Evolutionary conservation across 768 basidiomycete genomes (phyloP).

Genomic region (Mycena crocata): DNA sequence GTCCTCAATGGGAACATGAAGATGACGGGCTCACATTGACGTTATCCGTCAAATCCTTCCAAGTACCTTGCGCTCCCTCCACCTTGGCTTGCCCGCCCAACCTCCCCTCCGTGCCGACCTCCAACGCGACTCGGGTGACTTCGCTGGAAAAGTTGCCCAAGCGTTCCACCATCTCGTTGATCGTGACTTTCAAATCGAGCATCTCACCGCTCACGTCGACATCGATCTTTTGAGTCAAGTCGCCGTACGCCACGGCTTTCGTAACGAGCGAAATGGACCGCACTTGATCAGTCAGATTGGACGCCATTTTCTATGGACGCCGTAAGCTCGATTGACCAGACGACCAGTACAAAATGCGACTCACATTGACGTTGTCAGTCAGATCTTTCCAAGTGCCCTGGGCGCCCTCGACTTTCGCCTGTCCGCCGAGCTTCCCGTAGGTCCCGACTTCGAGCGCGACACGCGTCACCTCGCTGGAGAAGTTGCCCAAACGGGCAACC

Average conservation of each 20-base stretch:
- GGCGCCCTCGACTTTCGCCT: constrained; percentile 28
- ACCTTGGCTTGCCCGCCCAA: constrained; percentile 90
- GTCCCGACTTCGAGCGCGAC: constrained; percentile 33
- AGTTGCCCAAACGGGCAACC: constrained; percentile 28
- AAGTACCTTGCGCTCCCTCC: constrained; percentile 92
- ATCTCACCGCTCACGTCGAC: constrained; percentile 30
- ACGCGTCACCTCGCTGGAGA: constrained; percentile 31
- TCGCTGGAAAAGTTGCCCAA: constrained; percentile 64
- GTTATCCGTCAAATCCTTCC: constrained; percentile 84
- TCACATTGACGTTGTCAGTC: constrained; percentile 38
- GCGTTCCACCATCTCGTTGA: constrained; percentile 33
- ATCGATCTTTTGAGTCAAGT: constrained; percentile 22
- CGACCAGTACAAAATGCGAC: background rate
- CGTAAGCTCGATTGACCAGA: background rate
- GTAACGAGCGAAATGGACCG: constrained; percentile 37
- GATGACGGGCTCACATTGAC: constrained; percentile 50
- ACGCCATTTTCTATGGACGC: constrained; percentile 23
- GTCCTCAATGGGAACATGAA: background rate
- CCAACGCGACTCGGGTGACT: constrained; percentile 85
- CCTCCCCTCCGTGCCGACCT: constrained; percentile 92
- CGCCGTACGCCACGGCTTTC: constrained; percentile 30
- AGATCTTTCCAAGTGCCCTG: constrained; percentile 34
- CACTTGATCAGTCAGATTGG: constrained; percentile 43
- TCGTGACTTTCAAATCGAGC: constrained; percentile 30
- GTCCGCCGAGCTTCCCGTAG: constrained; percentile 28